Percentiles rank a stretch among this genome's conserved stretches.
phyloP scores from a whole-genome alignment of 2,329 filamentous ascomycete species.

The Hansfordia pulvinata region DNA sequence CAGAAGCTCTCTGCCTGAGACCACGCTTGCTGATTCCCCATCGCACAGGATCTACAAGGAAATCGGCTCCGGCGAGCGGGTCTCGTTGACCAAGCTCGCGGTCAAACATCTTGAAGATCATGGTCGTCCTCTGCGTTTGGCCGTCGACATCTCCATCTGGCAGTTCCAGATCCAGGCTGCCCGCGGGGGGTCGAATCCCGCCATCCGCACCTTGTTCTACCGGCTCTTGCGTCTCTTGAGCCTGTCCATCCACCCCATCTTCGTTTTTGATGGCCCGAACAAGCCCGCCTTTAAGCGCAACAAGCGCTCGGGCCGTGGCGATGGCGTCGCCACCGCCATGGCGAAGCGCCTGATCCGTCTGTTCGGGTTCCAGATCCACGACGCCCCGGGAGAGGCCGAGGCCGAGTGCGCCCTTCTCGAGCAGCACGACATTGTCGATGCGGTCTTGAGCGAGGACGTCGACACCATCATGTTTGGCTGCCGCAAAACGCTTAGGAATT shows the following conservation, averaged over 20 bases:
- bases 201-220: slow-evolving; percentile 84
- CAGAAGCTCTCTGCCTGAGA: neutral
- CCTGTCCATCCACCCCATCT: slow-evolving; percentile 72
- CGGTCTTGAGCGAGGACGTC: slow-evolving; percentile 89
- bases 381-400: slow-evolving; percentile 89
- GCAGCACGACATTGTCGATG: slow-evolving; percentile 71
- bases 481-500: slow-evolving; percentile 64
- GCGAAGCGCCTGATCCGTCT: slow-evolving; percentile 74
- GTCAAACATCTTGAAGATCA: slow-evolving; percentile 60
- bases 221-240: slow-evolving; percentile 66
- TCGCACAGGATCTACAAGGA: slow-evolving; percentile 82
- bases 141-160: slow-evolving; percentile 95
- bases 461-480: slow-evolving; percentile 98
- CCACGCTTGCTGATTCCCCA: too few relatives aligned
- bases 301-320: slow-evolving; percentile 54
- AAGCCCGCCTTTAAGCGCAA: slow-evolving; percentile 84
- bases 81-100: slow-evolving; percentile 73
- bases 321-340: slow-evolving; percentile 55
- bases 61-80: slow-evolving; percentile 65
- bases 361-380: slow-evolving; percentile 74
- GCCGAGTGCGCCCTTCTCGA: slow-evolving; percentile 89
- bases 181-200: slow-evolving; percentile 77
- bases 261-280: slow-evolving; percentile 57
- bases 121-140: slow-evolving; percentile 65
- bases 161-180: slow-evolving; percentile 85